These are phyloP conservation scores for Heterobasidion annosum DNA, from an alignment of 1,284 basidiomycete genomes.

Conservation along the genomic window DNA sequence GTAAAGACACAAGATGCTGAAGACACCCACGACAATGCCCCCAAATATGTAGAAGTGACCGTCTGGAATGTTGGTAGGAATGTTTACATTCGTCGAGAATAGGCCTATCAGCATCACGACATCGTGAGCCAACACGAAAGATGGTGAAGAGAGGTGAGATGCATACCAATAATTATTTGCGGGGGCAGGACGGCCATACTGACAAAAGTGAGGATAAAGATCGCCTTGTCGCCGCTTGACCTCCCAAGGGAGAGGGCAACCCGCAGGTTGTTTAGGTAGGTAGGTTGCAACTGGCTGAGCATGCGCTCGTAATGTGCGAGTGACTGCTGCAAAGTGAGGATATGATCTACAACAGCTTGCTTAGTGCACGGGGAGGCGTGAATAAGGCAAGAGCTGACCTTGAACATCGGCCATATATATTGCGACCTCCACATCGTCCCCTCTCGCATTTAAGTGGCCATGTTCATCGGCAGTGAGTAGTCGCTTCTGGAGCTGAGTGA, in stretches of 20 bases:
- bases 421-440: conserved; percentile 56
- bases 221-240: conserved; percentile 54
- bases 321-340: conserved; percentile 79
- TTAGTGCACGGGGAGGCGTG: conserved; percentile 1
- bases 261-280: conserved; percentile 75
- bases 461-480: conserved; percentile 30
- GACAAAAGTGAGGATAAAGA: conserved; percentile 62
- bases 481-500: conserved; percentile 76
- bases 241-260: conserved; percentile 54
- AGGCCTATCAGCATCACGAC: conserved; percentile 32
- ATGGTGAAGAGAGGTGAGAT: not conserved
- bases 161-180: conserved; percentile 56
- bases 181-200: conserved; percentile 65
- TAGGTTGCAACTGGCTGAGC: conserved; percentile 81
- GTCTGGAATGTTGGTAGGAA: conserved; percentile 14
- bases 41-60: conserved; percentile 34
- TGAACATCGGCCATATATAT: conserved; percentile 93
- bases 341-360: conserved; percentile 60
- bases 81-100: conserved; percentile 35
- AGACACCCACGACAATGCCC: conserved; percentile 32
- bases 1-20: conserved; percentile 31
- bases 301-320: conserved; percentile 87
- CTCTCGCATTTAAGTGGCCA: conserved; percentile 27
- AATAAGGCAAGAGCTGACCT: conserved; percentile 38
- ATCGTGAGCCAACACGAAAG: not conserved